Base-by-base conservation (phyloP, 768 basidiomycete species). In the Auricularia sp. region DNA sequence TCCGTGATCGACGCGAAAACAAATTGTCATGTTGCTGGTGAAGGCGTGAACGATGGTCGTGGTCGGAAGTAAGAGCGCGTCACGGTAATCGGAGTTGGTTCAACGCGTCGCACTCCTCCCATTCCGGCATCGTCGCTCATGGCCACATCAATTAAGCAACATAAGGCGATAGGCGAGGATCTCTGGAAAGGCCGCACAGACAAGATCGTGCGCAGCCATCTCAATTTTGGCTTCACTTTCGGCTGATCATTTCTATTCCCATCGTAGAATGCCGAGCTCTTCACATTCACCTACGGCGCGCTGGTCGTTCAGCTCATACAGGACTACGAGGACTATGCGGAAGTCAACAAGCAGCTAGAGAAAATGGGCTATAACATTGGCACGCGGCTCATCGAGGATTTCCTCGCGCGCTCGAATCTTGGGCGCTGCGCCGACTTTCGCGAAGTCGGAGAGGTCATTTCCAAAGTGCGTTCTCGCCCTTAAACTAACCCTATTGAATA, bases 321-420 rank as follows among this genome's bases (percentile, higher is more conserved):
- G 73, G 97, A 99, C 76, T 98, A 98, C 72, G 97, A 99, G 72
- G 95, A 99, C 79, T 98, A 97, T 73, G 83, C 82, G 14, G 93
- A 96, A 74, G 91, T 93, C 67, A 93, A 93, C 76, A 95, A 92
- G 75, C 95, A 99, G 74, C 87, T 99, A 2, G 96, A 99, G 71
- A 96, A 94, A 79, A 98, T 98, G 96, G 97, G 97, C 3, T 98
- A 97, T 76, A 97, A 95, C 73, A 98, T 99, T 66, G 97, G 97
- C 34, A 96, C 88, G 29, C 82, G 97, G 45, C 78, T 99, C 63
- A 97, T 99, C 65, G 97, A 99, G 73, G 97, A 99, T 73, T 97
- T 99, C 72, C 82, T 99, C 59, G 96, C 97, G 29, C 86, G 92
- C 72, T 94, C 94, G 67, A 86, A 83, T n/a, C 74, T 97, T 21